phyloP scores from a whole-genome alignment of 2,329 filamentous ascomycete species.

The Falciphora oryzae region DNA sequence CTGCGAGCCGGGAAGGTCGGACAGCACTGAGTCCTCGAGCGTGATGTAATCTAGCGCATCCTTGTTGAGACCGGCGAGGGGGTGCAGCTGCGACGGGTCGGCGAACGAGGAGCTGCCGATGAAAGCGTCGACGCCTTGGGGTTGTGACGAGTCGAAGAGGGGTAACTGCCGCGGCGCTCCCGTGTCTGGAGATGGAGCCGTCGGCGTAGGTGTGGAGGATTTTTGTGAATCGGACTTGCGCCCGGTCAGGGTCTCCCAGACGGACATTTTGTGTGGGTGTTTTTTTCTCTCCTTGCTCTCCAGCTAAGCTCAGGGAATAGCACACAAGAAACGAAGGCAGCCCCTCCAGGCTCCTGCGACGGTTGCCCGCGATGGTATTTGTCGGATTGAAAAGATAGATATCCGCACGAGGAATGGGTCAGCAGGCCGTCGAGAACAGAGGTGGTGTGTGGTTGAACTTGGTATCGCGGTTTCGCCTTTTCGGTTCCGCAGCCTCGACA shows the following conservation, averaged over 20 bases:
- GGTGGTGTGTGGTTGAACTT: background rate
- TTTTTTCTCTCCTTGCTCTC: background rate
- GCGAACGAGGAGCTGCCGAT: slow-evolving; percentile 69
- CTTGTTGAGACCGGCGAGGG: slow-evolving; percentile 86
- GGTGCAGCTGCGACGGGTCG: slow-evolving; percentile 85
- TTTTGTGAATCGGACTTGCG: slow-evolving; percentile 39
- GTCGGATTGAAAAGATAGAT: background rate
- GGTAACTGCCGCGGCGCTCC: slow-evolving; percentile 38
- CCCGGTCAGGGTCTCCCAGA: slow-evolving; percentile 58
- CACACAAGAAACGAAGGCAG: background rate
- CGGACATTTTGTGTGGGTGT: slow-evolving; percentile 34
- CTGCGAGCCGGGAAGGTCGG: slow-evolving; percentile 76
- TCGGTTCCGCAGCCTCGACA: slow-evolving; percentile 5
- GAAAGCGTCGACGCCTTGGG: slow-evolving; percentile 79
- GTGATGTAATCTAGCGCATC: slow-evolving; percentile 92
- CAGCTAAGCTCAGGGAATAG: slow-evolving; percentile 14
- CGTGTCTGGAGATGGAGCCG: slow-evolving; percentile 22
- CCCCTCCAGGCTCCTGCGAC: background rate
- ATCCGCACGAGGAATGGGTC: background rate
- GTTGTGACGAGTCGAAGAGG: slow-evolving; percentile 62
- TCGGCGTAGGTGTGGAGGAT: slow-evolving; percentile 17
- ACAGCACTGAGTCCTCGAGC: slow-evolving; percentile 85
- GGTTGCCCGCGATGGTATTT: background rate
- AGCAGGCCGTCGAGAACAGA: background rate
- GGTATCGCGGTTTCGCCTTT: background rate